Percentiles rank a stretch among this genome's conserved stretches.
Evolutionary conservation across 805 yeast species (phyloP).

Genomic region (Myxozyma monticola): DNA sequence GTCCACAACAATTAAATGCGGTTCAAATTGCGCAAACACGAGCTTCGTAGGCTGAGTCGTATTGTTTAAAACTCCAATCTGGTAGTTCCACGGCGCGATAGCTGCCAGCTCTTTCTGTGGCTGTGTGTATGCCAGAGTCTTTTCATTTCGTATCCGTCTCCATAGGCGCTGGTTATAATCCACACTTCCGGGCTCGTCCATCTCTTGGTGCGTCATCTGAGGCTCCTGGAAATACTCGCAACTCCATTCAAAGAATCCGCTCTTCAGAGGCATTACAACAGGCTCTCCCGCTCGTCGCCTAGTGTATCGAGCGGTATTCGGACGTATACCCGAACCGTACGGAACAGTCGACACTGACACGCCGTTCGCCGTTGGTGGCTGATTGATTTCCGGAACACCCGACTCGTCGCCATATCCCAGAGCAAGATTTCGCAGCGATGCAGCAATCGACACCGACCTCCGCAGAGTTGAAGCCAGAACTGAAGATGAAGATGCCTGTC

Average conservation of each 20-base stretch:
- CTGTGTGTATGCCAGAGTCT: constrained; percentile 83
- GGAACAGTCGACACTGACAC: constrained; percentile 35
- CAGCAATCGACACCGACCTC: constrained; percentile 35
- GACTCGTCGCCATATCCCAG: constrained; percentile 21
- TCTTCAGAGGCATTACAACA: constrained; percentile 37
- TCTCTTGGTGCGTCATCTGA: constrained; percentile 79
- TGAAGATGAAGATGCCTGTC: constrained; percentile 12
- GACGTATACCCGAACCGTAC: constrained; percentile 38
- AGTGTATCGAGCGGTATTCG: constrained; percentile 36
- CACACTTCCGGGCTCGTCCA: constrained; percentile 89
- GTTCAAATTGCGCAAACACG: constrained; percentile 87
- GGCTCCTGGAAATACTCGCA: constrained; percentile 96
- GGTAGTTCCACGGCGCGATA: constrained; percentile 80
- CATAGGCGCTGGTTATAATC: constrained; percentile 79
- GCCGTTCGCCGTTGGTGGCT: constrained; percentile 23
- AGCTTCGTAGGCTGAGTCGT: constrained; percentile 77
- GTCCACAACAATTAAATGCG: constrained; percentile 74
- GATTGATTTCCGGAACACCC: constrained; percentile 19
- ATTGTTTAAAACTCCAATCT: constrained; percentile 60
- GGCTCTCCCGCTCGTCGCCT: constrained; percentile 30
- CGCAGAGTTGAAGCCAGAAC: constrained; percentile 27
- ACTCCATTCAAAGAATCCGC: constrained; percentile 45
- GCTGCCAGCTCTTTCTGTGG: constrained; percentile 81
- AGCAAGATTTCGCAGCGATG: constrained; percentile 31
- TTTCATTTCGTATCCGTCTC: constrained; percentile 87